phyloP scores from a whole-genome alignment of 2,329 filamentous ascomycete species.

The Penicillium sp. region DNA sequence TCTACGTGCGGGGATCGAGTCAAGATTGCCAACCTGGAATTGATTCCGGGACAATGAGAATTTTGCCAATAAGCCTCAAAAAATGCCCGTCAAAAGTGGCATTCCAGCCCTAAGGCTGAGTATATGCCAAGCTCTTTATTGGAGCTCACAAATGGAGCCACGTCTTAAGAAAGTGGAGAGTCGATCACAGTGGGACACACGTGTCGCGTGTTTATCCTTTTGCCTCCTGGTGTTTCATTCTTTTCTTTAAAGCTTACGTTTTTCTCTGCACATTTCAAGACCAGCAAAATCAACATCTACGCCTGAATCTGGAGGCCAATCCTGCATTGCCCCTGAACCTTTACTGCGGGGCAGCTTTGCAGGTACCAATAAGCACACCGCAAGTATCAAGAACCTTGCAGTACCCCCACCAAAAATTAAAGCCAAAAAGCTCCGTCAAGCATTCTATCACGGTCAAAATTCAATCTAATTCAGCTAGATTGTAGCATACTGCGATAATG shows the following conservation, averaged over 20 bases:
- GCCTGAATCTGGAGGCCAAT: background rate
- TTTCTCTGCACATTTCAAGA: background rate
- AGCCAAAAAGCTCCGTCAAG: background rate
- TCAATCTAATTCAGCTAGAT: background rate
- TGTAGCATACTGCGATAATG: slow-evolving; percentile 5
- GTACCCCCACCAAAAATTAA: background rate
- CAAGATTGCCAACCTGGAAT: too few relatives aligned
- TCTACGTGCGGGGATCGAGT: background rate
- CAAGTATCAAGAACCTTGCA: background rate
- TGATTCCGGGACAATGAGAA: too few relatives aligned
- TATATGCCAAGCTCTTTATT: background rate
- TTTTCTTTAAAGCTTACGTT: background rate
- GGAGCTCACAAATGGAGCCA: slow-evolving; percentile 6
- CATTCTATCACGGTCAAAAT: background rate
- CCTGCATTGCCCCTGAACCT: background rate
- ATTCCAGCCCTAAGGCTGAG: background rate
- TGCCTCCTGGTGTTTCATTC: background rate
- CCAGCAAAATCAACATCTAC: background rate
- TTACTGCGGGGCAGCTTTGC: background rate
- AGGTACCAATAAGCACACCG: background rate
- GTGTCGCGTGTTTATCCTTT: slow-evolving; percentile 1
- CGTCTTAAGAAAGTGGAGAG: slow-evolving; percentile 10
- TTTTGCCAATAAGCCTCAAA: too few relatives aligned
- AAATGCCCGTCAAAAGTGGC: background rate
- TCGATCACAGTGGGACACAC: slow-evolving; percentile 9